Base-by-base conservation (phyloP, 2,329 filamentous ascomycete species). In the Paramyrothecium roridum region DNA sequence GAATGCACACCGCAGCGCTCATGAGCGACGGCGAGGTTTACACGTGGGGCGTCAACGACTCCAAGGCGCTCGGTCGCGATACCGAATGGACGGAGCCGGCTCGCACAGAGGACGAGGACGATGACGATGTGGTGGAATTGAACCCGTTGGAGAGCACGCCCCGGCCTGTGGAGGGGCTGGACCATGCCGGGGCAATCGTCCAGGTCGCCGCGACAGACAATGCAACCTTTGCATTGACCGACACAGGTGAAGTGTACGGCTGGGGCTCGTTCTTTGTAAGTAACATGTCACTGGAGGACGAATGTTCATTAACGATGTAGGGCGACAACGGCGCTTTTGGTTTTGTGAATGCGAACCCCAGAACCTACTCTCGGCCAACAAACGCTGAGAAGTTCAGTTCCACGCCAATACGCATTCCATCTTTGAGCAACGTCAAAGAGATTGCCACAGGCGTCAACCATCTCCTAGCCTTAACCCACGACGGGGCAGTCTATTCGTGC, bases 41-140 rank as follows among this genome's bases (percentile, higher is more conserved):
- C 50, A 86, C 83, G 21, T 88, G 86, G 85, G 86, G 86, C 50
- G 84, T 86, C 59, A 88, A 88, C 65, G 83, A 88, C 61, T 81
- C 85, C 59, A 81, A 82, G 54, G 84, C 85, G 3, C 77, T 89
- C 48, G 85, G 85, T 17, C 76, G 86, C 61, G 76, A 81, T 58
- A 87, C 61, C 11, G 70, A 72, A 2, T 81, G 80, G 71, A 78
- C 82, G 1, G 52, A 54, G 10, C 21, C 55, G 3, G 76, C 79
- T 20, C 20, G 48, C 4, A 8, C 3, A 10, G 30, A 7, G 23
- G 46, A 46, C 3, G 49, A 47, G 12, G 34, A 3, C 22, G 45
- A 34, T 3, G 43, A 47, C 7, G 67, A 72, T 13, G 76, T 79
- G 51, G 72, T 71, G 40, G 79, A 77, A 13, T 67, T 87, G 61